These are phyloP conservation scores for Chalciporus chontae DNA, from an alignment of 768 basidiomycete genomes.

Conservation along the genomic window DNA sequence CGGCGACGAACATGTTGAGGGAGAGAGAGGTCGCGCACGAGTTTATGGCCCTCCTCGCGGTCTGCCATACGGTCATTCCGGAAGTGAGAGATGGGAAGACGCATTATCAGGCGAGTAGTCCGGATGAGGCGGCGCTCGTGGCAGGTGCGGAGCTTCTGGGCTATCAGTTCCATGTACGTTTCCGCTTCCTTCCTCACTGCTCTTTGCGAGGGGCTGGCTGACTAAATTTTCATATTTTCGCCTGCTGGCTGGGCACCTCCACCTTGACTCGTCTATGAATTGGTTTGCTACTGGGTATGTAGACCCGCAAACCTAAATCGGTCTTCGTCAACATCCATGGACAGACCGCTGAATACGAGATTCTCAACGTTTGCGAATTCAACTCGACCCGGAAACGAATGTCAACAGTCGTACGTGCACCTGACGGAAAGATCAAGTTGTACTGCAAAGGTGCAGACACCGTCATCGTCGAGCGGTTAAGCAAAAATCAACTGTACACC, in stretches of 20 bases:
- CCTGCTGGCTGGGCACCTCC: no score
- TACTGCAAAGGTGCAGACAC: conserved; percentile 98
- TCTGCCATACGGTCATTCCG: conserved; percentile 98
- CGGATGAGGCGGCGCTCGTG: conserved; percentile 94
- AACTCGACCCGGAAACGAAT: conserved; percentile 97
- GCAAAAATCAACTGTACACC: conserved; percentile 76
- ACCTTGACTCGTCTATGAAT: background rate
- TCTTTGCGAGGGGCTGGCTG: background rate
- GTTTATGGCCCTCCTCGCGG: conserved; percentile 81
- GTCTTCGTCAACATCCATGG: conserved; percentile 85
- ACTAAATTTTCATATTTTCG: background rate
- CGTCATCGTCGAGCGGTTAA: conserved; percentile 92
- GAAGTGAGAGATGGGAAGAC: conserved; percentile 88
- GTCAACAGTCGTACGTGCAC: conserved; percentile 88
- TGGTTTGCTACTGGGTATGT: background rate
- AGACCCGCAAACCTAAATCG: conserved; percentile 96
- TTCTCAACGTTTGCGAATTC: conserved; percentile 98
- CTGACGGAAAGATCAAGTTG: conserved; percentile 89
- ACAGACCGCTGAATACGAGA: conserved; percentile 72
- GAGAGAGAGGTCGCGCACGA: conserved; percentile 60
- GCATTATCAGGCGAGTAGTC: conserved; percentile 93
- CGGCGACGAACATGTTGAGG: conserved; percentile 1
- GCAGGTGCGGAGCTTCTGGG: conserved; percentile 90
- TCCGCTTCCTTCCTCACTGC: background rate
- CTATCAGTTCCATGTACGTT: conserved; percentile 88